Percentiles rank a stretch among this genome's conserved stretches.
These are phyloP conservation scores for Hypoxylon lenormandii DNA, from an alignment of 495 filamentous ascomycete genomes.

Conservation along the genomic window DNA sequence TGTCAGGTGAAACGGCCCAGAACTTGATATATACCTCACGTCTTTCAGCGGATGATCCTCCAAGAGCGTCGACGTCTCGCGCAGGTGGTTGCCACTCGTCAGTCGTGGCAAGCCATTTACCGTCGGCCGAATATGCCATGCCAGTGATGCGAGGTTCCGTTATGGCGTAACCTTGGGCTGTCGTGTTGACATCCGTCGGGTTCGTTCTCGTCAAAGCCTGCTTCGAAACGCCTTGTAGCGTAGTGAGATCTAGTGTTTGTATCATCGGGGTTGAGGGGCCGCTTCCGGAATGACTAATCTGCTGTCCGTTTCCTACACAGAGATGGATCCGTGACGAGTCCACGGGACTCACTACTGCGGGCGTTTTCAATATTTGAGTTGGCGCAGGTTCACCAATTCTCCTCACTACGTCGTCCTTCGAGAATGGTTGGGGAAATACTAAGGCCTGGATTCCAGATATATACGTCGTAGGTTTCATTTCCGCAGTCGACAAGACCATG, in stretches of 20 bases:
- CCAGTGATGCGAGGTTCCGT: constrained; percentile 78
- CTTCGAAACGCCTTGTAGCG: constrained; percentile 77
- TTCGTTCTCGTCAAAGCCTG: constrained; percentile 91
- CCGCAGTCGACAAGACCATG: constrained; percentile 87
- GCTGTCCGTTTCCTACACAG: constrained; percentile 63
- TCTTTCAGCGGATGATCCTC: constrained; percentile 62
- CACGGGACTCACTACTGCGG: constrained; percentile 53
- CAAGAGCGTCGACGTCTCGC: constrained; percentile 67
- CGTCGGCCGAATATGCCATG: constrained; percentile 78
- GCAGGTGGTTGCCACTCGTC: constrained; percentile 86
- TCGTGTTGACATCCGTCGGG: constrained; percentile 79
- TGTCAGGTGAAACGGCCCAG: constrained; percentile 79
- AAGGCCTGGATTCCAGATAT: constrained; percentile 83
- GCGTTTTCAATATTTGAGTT: constrained; percentile 47
- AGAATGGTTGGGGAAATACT: constrained; percentile 53
- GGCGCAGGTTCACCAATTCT: constrained; percentile 47
- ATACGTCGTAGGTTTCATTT: constrained; percentile 80
- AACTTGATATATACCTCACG: constrained; percentile 88
- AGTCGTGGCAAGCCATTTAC: constrained; percentile 89
- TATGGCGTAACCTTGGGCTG: constrained; percentile 74
- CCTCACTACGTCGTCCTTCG: constrained; percentile 57
- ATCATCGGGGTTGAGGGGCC: constrained; percentile 60
- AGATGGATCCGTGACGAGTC: constrained; percentile 59
- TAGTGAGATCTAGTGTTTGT: constrained; percentile 84
- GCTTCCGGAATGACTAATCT: constrained; percentile 54